These are phyloP conservation scores for Conoideocrella luteorostrata DNA, from an alignment of 2,329 filamentous ascomycete genomes.

Conservation along the genomic window DNA sequence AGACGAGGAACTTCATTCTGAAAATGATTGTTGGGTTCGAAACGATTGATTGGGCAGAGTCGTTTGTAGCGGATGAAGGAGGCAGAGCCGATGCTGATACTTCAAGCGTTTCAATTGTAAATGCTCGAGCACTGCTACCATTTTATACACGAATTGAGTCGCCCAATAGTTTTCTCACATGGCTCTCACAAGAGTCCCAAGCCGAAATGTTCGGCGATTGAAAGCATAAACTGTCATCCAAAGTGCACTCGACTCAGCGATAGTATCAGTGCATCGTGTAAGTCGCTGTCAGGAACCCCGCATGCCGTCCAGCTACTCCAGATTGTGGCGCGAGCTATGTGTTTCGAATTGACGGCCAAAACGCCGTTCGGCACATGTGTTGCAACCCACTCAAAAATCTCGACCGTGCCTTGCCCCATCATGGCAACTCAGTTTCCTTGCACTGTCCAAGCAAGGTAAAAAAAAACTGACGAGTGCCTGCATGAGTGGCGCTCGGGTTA, in stretches of 20 bases:
- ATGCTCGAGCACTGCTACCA: neutral
- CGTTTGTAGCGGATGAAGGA: neutral
- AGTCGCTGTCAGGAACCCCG: neutral
- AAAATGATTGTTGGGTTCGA: neutral
- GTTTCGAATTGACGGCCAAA: neutral
- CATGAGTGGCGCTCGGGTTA: neutral
- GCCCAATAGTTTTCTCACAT: neutral
- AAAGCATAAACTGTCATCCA: neutral
- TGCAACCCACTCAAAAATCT: neutral
- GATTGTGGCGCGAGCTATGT: neutral
- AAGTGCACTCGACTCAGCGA: neutral
- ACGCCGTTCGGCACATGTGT: neutral
- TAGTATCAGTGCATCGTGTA: neutral
- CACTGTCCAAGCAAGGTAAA: neutral
- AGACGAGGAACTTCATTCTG: constrained; percentile 1
- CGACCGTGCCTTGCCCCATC: neutral
- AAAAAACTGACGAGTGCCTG: neutral
- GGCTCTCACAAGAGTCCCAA: neutral
- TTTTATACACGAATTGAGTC: neutral
- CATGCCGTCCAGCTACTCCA: neutral
- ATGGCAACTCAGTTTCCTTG: neutral
- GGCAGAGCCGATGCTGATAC: neutral
- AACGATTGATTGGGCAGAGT: neutral
- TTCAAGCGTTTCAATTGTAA: neutral
- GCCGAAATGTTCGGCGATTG: neutral